Conservation (phyloP, 2,329 filamentous ascomycete genomes). For the Emericellopsis atlantica region DNA sequence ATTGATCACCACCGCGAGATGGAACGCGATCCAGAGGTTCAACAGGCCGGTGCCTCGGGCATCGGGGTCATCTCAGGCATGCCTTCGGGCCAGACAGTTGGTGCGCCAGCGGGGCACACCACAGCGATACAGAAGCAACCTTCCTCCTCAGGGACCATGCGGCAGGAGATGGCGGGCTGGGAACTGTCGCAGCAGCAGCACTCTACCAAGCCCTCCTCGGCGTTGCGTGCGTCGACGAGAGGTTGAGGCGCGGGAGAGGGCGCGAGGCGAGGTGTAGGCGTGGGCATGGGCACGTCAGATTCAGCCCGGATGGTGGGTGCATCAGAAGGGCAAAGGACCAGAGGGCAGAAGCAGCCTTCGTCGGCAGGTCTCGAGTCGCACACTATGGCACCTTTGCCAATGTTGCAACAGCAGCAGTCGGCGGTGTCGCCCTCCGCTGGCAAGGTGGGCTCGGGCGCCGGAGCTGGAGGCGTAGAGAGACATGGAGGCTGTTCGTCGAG, state of each 20-base stretch:
- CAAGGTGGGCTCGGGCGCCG: slow-evolving; percentile 1
- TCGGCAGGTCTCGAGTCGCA: slow-evolving; percentile 8
- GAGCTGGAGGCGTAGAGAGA: background rate
- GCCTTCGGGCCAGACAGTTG: slow-evolving; percentile 5
- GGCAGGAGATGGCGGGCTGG: slow-evolving; percentile 2
- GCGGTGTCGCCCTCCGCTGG: background rate
- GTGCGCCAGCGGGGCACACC: slow-evolving; percentile 7
- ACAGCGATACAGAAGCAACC: slow-evolving; percentile 5
- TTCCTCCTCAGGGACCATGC: slow-evolving; percentile 1
- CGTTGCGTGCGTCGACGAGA: background rate
- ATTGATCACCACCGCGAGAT: no score
- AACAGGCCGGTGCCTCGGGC: no score
- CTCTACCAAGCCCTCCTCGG: slow-evolving; percentile 2
- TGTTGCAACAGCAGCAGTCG: slow-evolving; percentile 21
- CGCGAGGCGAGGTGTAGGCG: background rate
- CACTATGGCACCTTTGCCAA: slow-evolving; percentile 8
- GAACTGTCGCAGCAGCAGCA: slow-evolving; percentile 10
- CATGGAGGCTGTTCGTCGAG: background rate
- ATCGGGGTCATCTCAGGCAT: no score
- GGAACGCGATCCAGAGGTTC: no score
- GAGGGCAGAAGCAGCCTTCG: slow-evolving; percentile 14
- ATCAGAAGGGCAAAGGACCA: slow-evolving; percentile 9
- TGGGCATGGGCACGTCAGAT: background rate
- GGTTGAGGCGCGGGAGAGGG: background rate
- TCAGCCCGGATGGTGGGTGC: slow-evolving; percentile 6